These are phyloP conservation scores for Agapanthus africanus DNA, from an alignment of 106 monocot species.

Conservation along the genomic window DNA sequence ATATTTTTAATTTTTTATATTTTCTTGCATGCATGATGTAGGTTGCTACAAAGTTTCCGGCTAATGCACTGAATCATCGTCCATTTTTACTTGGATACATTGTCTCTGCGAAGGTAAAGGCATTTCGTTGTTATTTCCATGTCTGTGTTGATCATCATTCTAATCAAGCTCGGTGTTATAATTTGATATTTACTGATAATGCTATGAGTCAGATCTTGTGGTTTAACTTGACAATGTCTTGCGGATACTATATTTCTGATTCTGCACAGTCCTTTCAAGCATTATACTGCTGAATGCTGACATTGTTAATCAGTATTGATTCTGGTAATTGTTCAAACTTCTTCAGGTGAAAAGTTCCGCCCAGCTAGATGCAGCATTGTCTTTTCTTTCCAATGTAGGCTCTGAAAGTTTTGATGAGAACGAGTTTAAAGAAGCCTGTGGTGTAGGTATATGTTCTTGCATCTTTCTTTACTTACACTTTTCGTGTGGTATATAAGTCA, in stretches of 20 bases:
- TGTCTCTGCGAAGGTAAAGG: slow-evolving; percentile 56
- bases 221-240: too few relatives aligned
- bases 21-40: slow-evolving; percentile 7
- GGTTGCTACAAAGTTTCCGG: slow-evolving; percentile 83
- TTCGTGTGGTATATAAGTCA: too few relatives aligned
- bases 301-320: too few relatives aligned
- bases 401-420: slow-evolving; percentile 41
- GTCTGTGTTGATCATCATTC: background rate
- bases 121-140: too few relatives aligned
- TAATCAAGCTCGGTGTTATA: background rate
- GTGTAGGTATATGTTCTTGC: slow-evolving; percentile 58
- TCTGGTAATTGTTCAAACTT: background rate
- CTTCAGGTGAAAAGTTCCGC: slow-evolving; percentile 73
- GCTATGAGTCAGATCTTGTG: background rate
- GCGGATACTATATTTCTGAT: too few relatives aligned
- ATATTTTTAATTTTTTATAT: too few relatives aligned
- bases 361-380: slow-evolving; percentile 73
- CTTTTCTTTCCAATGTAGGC: slow-evolving; percentile 63
- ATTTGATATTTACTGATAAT: background rate
- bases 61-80: slow-evolving; percentile 77
- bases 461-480: too few relatives aligned
- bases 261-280: too few relatives aligned
- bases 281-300: too few relatives aligned
- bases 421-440: slow-evolving; percentile 83
- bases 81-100: slow-evolving; percentile 61